Evolutionary conservation across 305 asterid genomes (phyloP).

Genomic region (Fraxinus baroniana): DNA sequence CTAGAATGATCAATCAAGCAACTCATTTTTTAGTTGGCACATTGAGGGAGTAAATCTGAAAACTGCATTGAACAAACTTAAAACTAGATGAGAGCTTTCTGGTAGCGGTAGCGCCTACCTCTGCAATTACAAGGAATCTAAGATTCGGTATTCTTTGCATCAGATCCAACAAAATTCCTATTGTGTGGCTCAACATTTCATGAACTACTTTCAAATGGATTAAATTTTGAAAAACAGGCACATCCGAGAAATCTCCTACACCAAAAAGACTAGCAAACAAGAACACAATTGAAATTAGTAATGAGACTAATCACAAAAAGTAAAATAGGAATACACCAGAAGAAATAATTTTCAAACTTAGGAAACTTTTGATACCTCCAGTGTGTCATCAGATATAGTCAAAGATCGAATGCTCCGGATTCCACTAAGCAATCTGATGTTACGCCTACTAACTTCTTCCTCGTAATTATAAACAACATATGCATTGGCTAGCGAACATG

Average conservation of each 20-base stretch:
- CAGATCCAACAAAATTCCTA: neutral
- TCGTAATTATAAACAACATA: neutral
- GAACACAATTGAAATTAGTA: neutral
- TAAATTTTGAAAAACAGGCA: neutral
- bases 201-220: neutral
- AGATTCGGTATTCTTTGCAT: neutral
- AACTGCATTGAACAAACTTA: neutral
- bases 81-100: neutral
- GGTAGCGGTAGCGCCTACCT: neutral
- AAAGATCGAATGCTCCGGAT: neutral
- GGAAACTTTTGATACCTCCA: neutral
- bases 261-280: neutral
- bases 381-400: neutral
- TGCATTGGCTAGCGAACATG: neutral
- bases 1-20: neutral
- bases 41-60: neutral
- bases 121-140: neutral
- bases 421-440: neutral
- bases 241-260: neutral
- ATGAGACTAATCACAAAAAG: neutral
- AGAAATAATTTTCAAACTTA: neutral
- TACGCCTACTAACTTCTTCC: neutral
- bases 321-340: neutral
- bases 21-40: neutral
- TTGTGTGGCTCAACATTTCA: neutral